phyloP scores from a whole-genome alignment of 2,329 filamentous ascomycete species.

The Neonectria coccinea region DNA sequence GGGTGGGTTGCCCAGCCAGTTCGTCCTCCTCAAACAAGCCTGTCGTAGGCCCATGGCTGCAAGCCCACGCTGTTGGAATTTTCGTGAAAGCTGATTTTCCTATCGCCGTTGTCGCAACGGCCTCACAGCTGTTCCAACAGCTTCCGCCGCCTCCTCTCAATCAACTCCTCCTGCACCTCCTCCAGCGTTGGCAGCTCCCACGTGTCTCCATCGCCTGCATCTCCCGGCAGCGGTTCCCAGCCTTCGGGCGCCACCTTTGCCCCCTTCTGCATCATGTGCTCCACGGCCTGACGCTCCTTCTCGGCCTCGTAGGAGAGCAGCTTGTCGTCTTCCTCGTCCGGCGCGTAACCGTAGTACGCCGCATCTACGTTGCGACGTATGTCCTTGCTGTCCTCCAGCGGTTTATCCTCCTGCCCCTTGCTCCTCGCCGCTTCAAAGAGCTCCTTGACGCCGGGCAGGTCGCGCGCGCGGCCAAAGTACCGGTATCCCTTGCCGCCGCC shows the following conservation, averaged over 20 bases:
- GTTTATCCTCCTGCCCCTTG: slow-evolving; percentile 69
- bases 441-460: slow-evolving; percentile 95
- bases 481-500: slow-evolving; percentile 89
- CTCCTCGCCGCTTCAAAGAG: slow-evolving; percentile 84
- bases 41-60: not conserved
- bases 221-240: slow-evolving; percentile 90
- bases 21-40: not conserved
- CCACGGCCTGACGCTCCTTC: slow-evolving; percentile 85
- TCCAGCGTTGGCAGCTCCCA: slow-evolving; percentile 90
- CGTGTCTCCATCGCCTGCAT: slow-evolving; percentile 81
- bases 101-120: not conserved
- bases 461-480: slow-evolving; percentile 91
- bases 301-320: slow-evolving; percentile 83
- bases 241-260: slow-evolving; percentile 69
- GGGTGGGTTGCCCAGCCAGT: not conserved
- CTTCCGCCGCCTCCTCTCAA: slow-evolving; percentile 85
- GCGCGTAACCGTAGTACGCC: slow-evolving; percentile 93
- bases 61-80: not conserved
- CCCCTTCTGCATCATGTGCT: slow-evolving; percentile 72
- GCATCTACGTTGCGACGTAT: slow-evolving; percentile 85
- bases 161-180: slow-evolving; percentile 93
- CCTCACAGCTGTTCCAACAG: slow-evolving; percentile 81
- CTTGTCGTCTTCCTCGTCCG: slow-evolving; percentile 89
- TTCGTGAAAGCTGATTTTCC: slow-evolving; percentile 1
- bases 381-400: slow-evolving; percentile 75